These are phyloP conservation scores for Solanum rostratum DNA, from an alignment of 257 asterid species.

Conservation along the genomic window DNA sequence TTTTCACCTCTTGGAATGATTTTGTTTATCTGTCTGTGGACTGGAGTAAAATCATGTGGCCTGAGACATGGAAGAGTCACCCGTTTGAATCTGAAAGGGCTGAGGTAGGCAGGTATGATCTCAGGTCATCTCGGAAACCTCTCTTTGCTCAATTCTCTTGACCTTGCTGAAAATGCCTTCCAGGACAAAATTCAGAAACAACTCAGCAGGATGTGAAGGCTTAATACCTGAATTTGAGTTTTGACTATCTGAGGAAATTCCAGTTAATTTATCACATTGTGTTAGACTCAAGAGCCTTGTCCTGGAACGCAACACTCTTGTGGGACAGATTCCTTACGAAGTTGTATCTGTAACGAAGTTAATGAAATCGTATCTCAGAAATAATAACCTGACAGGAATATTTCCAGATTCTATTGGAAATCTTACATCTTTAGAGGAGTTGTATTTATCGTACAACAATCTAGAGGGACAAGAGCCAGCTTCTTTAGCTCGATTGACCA, in stretches of 20 bases:
- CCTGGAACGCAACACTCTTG: slow-evolving; percentile 23
- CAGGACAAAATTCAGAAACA: slow-evolving; percentile 21
- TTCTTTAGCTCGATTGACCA: slow-evolving; percentile 9
- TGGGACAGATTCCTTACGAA: slow-evolving; percentile 7
- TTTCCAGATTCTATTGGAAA: slow-evolving; percentile 43
- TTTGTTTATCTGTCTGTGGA: slow-evolving; percentile 33
- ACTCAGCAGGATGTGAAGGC: slow-evolving; percentile 22
- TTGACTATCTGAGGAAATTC: slow-evolving; percentile 29
- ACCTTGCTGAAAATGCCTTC: slow-evolving; percentile 34
- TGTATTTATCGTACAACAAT: slow-evolving; percentile 27
- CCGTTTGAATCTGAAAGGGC: slow-evolving; percentile 20
- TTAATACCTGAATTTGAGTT: slow-evolving; percentile 23
- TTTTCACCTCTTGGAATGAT: slow-evolving; percentile 27
- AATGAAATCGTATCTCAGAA: slow-evolving; percentile 10
- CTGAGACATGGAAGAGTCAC: slow-evolving; percentile 10
- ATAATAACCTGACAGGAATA: slow-evolving; percentile 38
- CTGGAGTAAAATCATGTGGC: slow-evolving; percentile 36
- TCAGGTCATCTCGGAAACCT: slow-evolving; percentile 32
- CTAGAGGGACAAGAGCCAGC: slow-evolving; percentile 24
- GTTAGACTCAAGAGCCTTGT: slow-evolving; percentile 15
- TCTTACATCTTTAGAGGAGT: too few species aligned
- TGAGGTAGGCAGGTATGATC: slow-evolving; percentile 14
- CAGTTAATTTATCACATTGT: slow-evolving; percentile 21
- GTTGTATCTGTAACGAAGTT: slow-evolving; percentile 9
- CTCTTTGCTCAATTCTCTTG: slow-evolving; percentile 21